Evolutionary conservation across 1,284 basidiomycete genomes (phyloP), one percentile per base, ranked within the genome.

Genomic region (Heterobasidion occidentale): DNA sequence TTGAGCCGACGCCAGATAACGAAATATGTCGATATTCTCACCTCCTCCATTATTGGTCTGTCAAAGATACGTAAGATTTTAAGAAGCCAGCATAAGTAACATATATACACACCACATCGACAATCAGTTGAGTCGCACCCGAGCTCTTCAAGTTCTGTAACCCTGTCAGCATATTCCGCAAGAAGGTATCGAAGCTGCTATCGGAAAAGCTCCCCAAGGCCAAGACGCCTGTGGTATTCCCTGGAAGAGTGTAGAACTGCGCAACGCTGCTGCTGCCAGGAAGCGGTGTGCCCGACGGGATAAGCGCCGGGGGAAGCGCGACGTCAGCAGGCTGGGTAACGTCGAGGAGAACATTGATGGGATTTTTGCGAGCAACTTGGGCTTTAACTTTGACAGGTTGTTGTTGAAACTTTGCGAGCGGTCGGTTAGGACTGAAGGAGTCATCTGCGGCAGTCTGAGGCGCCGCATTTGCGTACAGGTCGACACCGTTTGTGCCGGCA

Each of bases 141-240:
- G 67, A 61, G 15, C 67, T 64, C 63, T 77, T 81, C 62, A 86
- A 65, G 15, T 71, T 74, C 36, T 73, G 66, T 60, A 84, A 64
- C 7, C 82, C 83, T 2, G 68, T 68, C 52, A 84, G 60, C 54
- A 84, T 63, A 44, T 75, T 74, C 35, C 67, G 62, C 59, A 77
- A 67, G 57, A 84, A 74, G 2, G 61, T 61, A 52, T 68, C 65
- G 60, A 78, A 79, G 57, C 71, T 68, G 3, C 60, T 59, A 12
- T 77, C 78, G 1, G 76, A 76, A 66, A 84, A 84, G 63, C 80
- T 83, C 15, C 82, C 81, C 14, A 84, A 73, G 17, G 79, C 78
- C 51, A 84, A 69, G 1, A 84, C 78, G 42, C 81, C 82, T 1
- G 81, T 83, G 61, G 73, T 76, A n/a, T 68, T 69, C 57, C 84